phyloP scores from a whole-genome alignment of 2,329 filamentous ascomycete genomes.

The Fusarium pilosicola region DNA sequence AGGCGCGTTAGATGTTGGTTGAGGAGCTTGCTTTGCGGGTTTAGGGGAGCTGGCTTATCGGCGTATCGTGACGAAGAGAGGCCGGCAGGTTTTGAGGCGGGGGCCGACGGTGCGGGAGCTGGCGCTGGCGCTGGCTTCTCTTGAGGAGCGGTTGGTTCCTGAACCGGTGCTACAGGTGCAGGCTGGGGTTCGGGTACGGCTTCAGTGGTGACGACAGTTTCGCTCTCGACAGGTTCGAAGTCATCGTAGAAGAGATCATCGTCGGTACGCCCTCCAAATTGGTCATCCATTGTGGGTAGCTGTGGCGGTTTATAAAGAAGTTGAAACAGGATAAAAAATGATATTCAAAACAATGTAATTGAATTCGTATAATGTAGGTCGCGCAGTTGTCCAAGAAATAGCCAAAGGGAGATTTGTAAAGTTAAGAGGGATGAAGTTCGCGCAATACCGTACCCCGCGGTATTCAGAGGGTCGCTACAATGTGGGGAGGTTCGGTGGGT shows the following conservation, averaged over 20 bases:
- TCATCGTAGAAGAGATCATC: constrained; percentile 72
- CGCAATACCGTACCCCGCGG: constrained; percentile 34
- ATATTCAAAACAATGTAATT: neutral
- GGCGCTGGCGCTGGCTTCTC: constrained; percentile 19
- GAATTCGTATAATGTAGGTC: neutral
- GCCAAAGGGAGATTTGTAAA: neutral
- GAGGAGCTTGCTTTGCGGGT: constrained; percentile 32
- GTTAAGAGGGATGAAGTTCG: constrained; percentile 2
- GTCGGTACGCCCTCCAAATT: constrained; percentile 69
- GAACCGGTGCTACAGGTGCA: constrained; percentile 1
- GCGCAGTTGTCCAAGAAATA: neutral
- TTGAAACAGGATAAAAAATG: neutral
- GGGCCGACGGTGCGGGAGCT: constrained; percentile 25
- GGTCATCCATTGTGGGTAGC: constrained; percentile 63
- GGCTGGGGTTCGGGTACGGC: constrained; percentile 14
- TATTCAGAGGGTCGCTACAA: constrained; percentile 5
- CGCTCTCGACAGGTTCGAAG: constrained; percentile 64
- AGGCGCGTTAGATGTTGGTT: constrained; percentile 41
- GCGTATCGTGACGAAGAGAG: constrained; percentile 50
- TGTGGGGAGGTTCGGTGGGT: constrained; percentile 2
- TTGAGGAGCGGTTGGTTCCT: constrained; percentile 1
- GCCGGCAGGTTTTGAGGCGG: constrained; percentile 18
- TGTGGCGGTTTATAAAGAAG: neutral
- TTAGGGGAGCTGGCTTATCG: constrained; percentile 43
- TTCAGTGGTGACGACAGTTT: constrained; percentile 44